phyloP scores from a whole-genome alignment of 305 asterid genomes.

The Solanum hybrid region DNA sequence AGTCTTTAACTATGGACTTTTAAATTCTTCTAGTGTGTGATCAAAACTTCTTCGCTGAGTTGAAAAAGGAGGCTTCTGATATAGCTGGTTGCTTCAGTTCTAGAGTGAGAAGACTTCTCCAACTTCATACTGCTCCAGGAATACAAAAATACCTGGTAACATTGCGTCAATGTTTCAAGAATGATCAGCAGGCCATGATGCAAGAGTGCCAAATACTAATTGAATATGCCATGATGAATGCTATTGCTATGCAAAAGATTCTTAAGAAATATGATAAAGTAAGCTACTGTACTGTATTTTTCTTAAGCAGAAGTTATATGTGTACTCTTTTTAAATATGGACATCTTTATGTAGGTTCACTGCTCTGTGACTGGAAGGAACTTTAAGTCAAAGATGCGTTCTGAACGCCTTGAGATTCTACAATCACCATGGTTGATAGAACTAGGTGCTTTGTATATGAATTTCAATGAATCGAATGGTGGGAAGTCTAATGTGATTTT shows the following conservation, averaged over 20 bases:
- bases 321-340: not conserved
- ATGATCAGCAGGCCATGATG: slow-evolving; percentile 39
- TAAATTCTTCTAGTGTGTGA: slow-evolving; percentile 51
- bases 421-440: slow-evolving; percentile 77
- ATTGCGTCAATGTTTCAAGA: slow-evolving; percentile 41
- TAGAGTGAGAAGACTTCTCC: slow-evolving; percentile 62
- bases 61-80: slow-evolving; percentile 72
- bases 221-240: slow-evolving; percentile 65
- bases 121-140: slow-evolving; percentile 50
- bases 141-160: slow-evolving; percentile 35
- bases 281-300: slow-evolving; percentile 3
- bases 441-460: slow-evolving; percentile 62
- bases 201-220: slow-evolving; percentile 51
- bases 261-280: slow-evolving; percentile 85
- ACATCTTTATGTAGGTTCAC: slow-evolving; percentile 38
- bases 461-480: slow-evolving; percentile 28
- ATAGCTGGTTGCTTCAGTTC: slow-evolving; percentile 68
- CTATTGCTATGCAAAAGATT: slow-evolving; percentile 69
- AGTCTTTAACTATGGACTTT: not conserved
- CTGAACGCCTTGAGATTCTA: slow-evolving; percentile 56
- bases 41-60: slow-evolving; percentile 61
- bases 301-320: not conserved
- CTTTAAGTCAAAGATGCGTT: slow-evolving; percentile 52
- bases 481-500: slow-evolving; percentile 19
- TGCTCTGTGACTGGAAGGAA: slow-evolving; percentile 60